Percentiles rank a stretch among this genome's conserved stretches.
Conservation (phyloP, 805 yeast genomes). For the Tetrapisispora phaffii region DNA sequence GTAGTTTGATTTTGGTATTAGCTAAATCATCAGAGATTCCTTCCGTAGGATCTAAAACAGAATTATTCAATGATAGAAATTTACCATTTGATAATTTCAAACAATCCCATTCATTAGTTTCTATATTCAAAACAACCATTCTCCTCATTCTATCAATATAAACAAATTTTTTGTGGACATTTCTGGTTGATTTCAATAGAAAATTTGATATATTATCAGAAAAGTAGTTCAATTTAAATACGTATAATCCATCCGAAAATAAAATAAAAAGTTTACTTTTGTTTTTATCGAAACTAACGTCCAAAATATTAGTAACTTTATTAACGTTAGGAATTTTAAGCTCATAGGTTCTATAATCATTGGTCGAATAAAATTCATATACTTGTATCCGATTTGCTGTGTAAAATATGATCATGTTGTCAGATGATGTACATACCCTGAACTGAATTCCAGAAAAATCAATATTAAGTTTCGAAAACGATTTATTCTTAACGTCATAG, state of each 20-base stretch:
- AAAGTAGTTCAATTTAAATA: slow-evolving; percentile 14
- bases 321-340: slow-evolving; percentile 13
- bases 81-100: slow-evolving; percentile 23
- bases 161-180: slow-evolving; percentile 14
- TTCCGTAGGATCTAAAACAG: slow-evolving; percentile 4
- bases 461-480: background rate
- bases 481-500: background rate
- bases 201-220: slow-evolving; percentile 17
- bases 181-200: slow-evolving; percentile 19
- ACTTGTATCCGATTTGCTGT: background rate
- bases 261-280: slow-evolving; percentile 10
- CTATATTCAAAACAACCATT: slow-evolving; percentile 18
- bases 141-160: slow-evolving; percentile 18
- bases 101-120: slow-evolving; percentile 20
- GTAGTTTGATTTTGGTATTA: background rate
- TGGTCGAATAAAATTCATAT: background rate
- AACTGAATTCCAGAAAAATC: background rate
- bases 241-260: slow-evolving; percentile 17
- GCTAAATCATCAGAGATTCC: background rate
- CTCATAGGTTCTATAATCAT: slow-evolving; percentile 5
- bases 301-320: slow-evolving; percentile 13
- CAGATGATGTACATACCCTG: background rate
- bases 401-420: background rate
- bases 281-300: slow-evolving; percentile 6
- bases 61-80: slow-evolving; percentile 11